Base-by-base conservation (phyloP, 2,329 filamentous ascomycete genomes). In the Pseudogymnoascus sp. region DNA sequence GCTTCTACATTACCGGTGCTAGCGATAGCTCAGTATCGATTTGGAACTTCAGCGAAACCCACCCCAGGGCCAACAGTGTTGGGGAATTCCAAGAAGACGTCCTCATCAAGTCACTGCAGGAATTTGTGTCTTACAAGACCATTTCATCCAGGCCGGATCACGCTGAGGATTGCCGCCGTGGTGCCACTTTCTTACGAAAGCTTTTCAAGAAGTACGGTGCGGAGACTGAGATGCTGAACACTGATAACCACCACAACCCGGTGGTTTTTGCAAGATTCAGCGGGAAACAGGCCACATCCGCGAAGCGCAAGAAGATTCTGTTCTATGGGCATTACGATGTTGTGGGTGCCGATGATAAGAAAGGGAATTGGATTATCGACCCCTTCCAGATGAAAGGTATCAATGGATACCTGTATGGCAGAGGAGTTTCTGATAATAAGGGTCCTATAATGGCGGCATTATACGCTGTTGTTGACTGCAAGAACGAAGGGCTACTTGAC, bases 281-380 rank as follows among this genome's bases (percentile, higher is more conserved):
- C 50, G 92, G 89, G 3, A 95, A 87, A 75, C 85, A 82, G 65
- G 82, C 85, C 10, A 84, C 86, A 0, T 78, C 84, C 0, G 81
- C 84, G 25, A 80, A 84, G 25, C 84, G 90, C 16, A 96, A 95
- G 77, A 92, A 91, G 31, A 90, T 97, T 7, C 78, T 99, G 0
- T 99, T 99, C 74, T 99, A 99, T 72, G 95, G 96, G 0, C 95
- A 99, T 74, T 99, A 99, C 78, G 95, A 99, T 72, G 93, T 99
- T 2, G 95, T 99, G 3, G 85, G 92, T 0, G 95, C 95, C 0
- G 91, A 96, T 68, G 87, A 89, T 38, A 89, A 89, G 66, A 86
- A 88, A 64, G 84, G 85, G 38, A 93, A 91, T 68, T 99, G 95
- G 95, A 82, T 85, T 40, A 87, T 86, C 1, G 90, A 97, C 67